Evolutionary conservation across 148 eudicot species (phyloP).

Genomic region (Vaccinium macrocarpon): DNA sequence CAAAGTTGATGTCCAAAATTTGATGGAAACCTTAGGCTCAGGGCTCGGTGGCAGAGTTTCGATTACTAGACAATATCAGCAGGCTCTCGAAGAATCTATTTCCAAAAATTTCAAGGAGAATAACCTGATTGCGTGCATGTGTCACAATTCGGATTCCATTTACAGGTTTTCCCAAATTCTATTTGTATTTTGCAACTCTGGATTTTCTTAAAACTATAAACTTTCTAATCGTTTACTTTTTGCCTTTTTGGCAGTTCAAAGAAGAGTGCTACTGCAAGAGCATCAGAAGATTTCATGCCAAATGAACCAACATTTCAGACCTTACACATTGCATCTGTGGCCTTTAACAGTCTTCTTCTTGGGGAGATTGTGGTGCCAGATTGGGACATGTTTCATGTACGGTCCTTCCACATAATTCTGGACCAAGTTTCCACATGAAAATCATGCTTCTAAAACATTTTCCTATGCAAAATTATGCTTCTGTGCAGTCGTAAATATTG

Average conservation of each 20-base stretch:
- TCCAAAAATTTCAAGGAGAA: background rate
- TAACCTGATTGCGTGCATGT: conserved; percentile 9
- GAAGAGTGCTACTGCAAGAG: conserved; percentile 6
- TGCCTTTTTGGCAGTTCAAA: background rate
- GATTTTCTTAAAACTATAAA: background rate
- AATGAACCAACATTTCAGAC: conserved; percentile 11
- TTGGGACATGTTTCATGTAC: conserved; percentile 11
- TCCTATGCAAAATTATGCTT: background rate
- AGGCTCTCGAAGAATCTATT: background rate
- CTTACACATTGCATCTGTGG: background rate
- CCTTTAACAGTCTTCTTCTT: conserved; percentile 7
- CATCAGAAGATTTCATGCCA: conserved; percentile 11
- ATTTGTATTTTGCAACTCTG: background rate
- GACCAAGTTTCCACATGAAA: background rate
- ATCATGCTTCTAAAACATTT: background rate
- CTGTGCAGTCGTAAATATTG: background rate
- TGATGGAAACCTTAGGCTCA: conserved; percentile 3
- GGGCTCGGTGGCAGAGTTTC: background rate
- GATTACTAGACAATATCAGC: background rate
- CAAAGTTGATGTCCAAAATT: conserved; percentile 11
- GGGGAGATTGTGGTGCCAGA: conserved; percentile 12
- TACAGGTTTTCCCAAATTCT: background rate
- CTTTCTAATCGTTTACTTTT: background rate
- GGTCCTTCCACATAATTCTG: background rate
- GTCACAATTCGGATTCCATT: conserved; percentile 1